Conservation (phyloP, 2,329 filamentous ascomycete genomes). For the Tolypocladium album region DNA sequence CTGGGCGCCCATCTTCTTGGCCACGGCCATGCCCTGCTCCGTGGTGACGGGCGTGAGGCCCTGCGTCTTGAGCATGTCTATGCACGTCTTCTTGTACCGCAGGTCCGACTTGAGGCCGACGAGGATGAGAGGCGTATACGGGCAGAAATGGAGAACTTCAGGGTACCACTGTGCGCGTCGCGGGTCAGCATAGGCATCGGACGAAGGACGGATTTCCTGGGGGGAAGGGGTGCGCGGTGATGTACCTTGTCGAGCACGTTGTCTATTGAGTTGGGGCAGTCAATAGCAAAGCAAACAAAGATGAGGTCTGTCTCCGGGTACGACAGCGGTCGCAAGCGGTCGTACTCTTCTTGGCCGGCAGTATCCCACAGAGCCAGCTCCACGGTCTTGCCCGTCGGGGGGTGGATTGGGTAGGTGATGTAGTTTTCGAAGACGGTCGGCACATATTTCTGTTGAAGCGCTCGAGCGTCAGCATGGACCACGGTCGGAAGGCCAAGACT, state of each 20-base stretch:
- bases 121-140: slow-evolving; percentile 89
- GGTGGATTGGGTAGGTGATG: slow-evolving; percentile 92
- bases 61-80: slow-evolving; percentile 97
- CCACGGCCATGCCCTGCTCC: slow-evolving; percentile 80
- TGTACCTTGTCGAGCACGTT: slow-evolving; percentile 97
- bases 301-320: slow-evolving; percentile 97
- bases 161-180: slow-evolving; percentile 75
- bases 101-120: slow-evolving; percentile 96
- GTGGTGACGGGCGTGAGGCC: slow-evolving; percentile 89
- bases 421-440: slow-evolving; percentile 99
- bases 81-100: slow-evolving; percentile 88
- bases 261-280: slow-evolving; percentile 95
- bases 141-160: slow-evolving; percentile 97
- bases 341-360: slow-evolving; percentile 96
- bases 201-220: not conserved
- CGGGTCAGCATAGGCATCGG: slow-evolving; percentile 1
- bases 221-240: not conserved
- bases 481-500: not conserved
- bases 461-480: not conserved
- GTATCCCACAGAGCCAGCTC: slow-evolving; percentile 98
- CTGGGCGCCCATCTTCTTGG: slow-evolving; percentile 83
- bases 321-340: slow-evolving; percentile 85
- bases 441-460: slow-evolving; percentile 77
- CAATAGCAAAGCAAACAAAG: slow-evolving; percentile 98
- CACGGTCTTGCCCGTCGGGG: slow-evolving; percentile 80